These are phyloP conservation scores for Apodospora peruviana DNA, from an alignment of 495 filamentous ascomycete genomes.

Conservation along the genomic window DNA sequence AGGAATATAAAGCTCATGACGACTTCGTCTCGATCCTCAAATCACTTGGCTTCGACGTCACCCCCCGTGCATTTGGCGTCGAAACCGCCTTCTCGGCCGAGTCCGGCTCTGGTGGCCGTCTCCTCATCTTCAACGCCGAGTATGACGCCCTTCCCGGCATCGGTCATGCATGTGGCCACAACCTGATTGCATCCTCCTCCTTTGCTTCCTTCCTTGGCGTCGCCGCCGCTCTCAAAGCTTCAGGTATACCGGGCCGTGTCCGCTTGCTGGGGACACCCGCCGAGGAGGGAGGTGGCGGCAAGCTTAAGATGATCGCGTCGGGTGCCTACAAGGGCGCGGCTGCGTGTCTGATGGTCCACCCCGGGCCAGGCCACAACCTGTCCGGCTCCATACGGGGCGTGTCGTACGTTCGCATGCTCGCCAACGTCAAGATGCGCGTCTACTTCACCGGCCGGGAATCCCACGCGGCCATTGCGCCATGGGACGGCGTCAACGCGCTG, in stretches of 20 bases:
- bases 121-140: conserved; percentile 53
- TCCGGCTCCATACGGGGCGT: conserved; percentile 21
- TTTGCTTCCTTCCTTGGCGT: conserved; percentile 54
- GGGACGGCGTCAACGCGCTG: conserved; percentile 60
- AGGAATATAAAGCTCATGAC: conserved; percentile 49
- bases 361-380: conserved; percentile 32
- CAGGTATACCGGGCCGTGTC: conserved; percentile 47
- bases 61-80: conserved; percentile 43
- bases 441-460: conserved; percentile 45
- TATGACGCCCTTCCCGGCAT: conserved; percentile 44
- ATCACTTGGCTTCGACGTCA: conserved; percentile 37
- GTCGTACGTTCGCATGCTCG: conserved; percentile 42
- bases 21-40: conserved; percentile 38
- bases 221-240: conserved; percentile 44
- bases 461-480: conserved; percentile 57
- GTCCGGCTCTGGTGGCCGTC: conserved; percentile 42
- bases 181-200: conserved; percentile 60
- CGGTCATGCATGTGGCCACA: conserved; percentile 55
- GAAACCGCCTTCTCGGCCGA: conserved; percentile 51
- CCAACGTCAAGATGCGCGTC: conserved; percentile 45
- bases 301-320: conserved; percentile 42
- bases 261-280: conserved; percentile 64
- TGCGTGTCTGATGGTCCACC: conserved; percentile 52
- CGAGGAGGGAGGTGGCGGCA: conserved; percentile 55
- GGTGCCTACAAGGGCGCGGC: conserved; percentile 45